Evolutionary conservation across 202 grass and related monocot genomes (phyloP).

Genomic region (Setaria viridis): DNA sequence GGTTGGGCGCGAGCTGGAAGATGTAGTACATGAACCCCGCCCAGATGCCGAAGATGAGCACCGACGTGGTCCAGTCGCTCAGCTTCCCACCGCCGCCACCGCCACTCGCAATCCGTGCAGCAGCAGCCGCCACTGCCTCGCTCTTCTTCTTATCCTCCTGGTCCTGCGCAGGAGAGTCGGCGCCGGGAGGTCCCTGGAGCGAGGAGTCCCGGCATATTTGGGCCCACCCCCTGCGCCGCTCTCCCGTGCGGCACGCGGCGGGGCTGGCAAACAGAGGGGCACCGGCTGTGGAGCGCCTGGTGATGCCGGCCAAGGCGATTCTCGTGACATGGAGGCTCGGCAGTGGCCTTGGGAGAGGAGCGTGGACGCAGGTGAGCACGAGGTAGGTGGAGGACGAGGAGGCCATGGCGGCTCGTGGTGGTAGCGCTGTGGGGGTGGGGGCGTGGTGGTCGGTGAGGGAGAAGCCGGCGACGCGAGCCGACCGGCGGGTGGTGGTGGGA

Average conservation of each 20-base stretch:
- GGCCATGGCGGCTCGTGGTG: background rate
- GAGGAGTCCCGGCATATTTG: slow-evolving; percentile 55
- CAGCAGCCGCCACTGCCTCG: background rate
- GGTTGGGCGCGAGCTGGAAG: slow-evolving; percentile 79
- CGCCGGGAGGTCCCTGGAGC: slow-evolving; percentile 26
- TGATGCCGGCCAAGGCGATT: background rate
- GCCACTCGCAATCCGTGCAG: slow-evolving; percentile 10
- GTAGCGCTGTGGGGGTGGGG: background rate
- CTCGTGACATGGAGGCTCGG: background rate
- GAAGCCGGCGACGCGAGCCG: background rate
- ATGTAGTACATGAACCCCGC: slow-evolving; percentile 88
- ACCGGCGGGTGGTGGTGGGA: background rate
- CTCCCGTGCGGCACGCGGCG: background rate
- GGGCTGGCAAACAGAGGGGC: background rate
- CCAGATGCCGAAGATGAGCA: slow-evolving; percentile 82
- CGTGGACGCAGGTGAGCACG: slow-evolving; percentile 21
- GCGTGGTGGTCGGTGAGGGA: background rate
- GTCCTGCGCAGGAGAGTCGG: slow-evolving; percentile 39
- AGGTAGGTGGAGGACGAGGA: background rate
- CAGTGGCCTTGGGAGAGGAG: background rate
- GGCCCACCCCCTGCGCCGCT: background rate
- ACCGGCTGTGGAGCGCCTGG: background rate
- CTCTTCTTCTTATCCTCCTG: slow-evolving; percentile 25
- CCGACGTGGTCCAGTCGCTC: slow-evolving; percentile 70
- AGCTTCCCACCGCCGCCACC: slow-evolving; percentile 26